A percentile compares a stretch with the other conserved stretches of the same genome.
Conservation (phyloP, 2,329 filamentous ascomycete genomes). For the Cytospora paraplurivora region DNA sequence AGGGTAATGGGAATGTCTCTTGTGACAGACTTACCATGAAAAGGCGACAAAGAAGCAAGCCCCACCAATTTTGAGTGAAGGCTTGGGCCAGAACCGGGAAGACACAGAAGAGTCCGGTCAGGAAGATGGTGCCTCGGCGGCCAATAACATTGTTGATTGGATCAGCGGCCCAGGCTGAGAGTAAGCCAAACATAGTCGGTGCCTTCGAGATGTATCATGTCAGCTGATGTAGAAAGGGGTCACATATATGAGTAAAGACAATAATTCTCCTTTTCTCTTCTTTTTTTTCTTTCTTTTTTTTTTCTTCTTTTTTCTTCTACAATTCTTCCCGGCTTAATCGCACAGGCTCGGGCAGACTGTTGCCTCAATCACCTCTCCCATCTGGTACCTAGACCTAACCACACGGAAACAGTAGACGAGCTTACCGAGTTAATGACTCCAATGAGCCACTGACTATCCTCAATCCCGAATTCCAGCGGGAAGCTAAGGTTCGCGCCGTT, state of each 20-base stretch:
- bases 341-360: too few relatives aligned
- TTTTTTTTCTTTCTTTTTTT: too few relatives aligned
- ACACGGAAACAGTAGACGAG: conserved; percentile 25
- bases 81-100: conserved; percentile 57
- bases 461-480: conserved; percentile 55
- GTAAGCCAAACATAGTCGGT: conserved; percentile 36
- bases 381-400: too few relatives aligned
- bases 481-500: conserved; percentile 59
- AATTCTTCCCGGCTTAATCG: too few relatives aligned
- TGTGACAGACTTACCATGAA: conserved; percentile 31
- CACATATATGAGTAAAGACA: too few relatives aligned
- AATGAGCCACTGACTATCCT: conserved; percentile 49
- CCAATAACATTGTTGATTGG: conserved; percentile 48
- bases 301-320: too few relatives aligned
- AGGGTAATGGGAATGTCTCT: too few relatives aligned
- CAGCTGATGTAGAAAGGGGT: too few relatives aligned
- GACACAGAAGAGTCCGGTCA: conserved; percentile 57
- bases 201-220: background rate
- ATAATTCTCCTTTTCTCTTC: too few relatives aligned
- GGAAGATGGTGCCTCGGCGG: conserved; percentile 54
- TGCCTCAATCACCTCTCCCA: too few relatives aligned
- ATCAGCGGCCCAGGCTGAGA: conserved; percentile 68
- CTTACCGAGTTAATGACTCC: conserved; percentile 63
- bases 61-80: conserved; percentile 53
- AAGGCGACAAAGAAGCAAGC: conserved; percentile 51